These are phyloP conservation scores for Sporopachydermia cereana DNA, from an alignment of 1,139 yeast species.

Conservation along the genomic window DNA sequence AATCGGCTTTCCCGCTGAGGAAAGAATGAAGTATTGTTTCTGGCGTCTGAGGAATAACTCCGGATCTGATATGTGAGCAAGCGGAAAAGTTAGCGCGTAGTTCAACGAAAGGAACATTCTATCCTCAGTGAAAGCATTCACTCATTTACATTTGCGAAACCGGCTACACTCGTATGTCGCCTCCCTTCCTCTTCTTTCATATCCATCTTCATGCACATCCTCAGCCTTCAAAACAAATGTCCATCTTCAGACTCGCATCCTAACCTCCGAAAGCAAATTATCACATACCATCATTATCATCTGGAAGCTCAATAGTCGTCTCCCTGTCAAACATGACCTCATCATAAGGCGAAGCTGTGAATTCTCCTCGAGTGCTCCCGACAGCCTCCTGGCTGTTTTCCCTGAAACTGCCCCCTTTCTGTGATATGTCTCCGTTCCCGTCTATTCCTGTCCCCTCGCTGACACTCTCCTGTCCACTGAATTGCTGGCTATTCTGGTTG, in stretches of 20 bases:
- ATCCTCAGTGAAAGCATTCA: no score
- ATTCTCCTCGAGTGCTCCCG: neutral
- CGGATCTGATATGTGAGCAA: constrained; percentile 15
- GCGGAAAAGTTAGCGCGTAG: no score
- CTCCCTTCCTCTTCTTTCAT: neutral
- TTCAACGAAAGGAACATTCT: no score
- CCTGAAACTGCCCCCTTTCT: no score
- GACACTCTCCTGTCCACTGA: no score
- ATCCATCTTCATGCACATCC: no score
- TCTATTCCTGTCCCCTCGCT: no score
- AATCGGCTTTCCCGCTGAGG: constrained; percentile 89
- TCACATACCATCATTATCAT: constrained; percentile 2
- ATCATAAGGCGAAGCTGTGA: neutral
- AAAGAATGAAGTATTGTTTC: constrained; percentile 73
- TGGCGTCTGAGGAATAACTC: constrained; percentile 31
- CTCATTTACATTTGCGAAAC: no score
- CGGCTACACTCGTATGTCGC: neutral
- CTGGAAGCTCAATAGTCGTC: neutral
- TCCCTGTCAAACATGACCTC: constrained; percentile 1
- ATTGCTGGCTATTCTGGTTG: no score
- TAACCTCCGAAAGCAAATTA: neutral
- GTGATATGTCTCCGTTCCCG: no score
- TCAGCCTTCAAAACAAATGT: no score
- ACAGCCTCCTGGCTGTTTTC: neutral
- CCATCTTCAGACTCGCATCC: no score